Evolutionary conservation across 148 eudicot genomes (phyloP).

Genomic region (Vaccinium darrowii): DNA sequence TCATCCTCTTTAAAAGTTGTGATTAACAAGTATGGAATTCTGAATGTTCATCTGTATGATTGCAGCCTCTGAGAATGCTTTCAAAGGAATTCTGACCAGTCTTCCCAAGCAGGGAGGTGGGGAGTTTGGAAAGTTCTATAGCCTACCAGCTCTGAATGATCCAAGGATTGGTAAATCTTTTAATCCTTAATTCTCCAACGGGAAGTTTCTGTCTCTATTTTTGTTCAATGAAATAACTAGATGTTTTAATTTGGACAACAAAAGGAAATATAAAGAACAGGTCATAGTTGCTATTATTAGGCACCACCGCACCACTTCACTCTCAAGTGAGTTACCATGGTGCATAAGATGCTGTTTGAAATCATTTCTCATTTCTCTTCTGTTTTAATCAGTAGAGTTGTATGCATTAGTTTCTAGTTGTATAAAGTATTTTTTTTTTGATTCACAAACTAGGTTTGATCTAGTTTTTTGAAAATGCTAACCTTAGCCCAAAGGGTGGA

Average conservation of each 20-base stretch:
- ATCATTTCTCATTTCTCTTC: neutral
- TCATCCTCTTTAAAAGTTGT: neutral
- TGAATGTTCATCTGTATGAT: constrained; percentile 9
- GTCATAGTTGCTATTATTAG: neutral
- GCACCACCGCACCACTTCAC: too few relatives aligned
- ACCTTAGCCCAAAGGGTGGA: too few relatives aligned
- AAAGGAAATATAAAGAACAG: neutral
- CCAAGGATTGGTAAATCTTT: constrained; percentile 54
- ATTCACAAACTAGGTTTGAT: neutral
- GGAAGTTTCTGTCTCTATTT: neutral
- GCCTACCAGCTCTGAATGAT: constrained; percentile 67
- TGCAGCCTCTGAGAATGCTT: constrained; percentile 62
- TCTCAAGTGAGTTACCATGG: neutral
- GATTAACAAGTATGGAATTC: neutral
- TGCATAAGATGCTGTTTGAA: neutral
- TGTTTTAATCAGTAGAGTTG: neutral
- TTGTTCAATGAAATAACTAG: neutral
- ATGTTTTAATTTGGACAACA: neutral
- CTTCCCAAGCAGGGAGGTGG: constrained; percentile 78
- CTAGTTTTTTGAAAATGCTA: neutral
- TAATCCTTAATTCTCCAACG: neutral
- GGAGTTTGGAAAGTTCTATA: constrained; percentile 70
- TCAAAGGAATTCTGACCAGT: constrained; percentile 54
- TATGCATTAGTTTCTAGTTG: neutral
- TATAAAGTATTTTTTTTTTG: neutral